Evolutionary conservation across 2,329 filamentous ascomycete species (phyloP), one percentile per base, ranked within the genome.

Genomic region (Hypoxylon rubiginosum): DNA sequence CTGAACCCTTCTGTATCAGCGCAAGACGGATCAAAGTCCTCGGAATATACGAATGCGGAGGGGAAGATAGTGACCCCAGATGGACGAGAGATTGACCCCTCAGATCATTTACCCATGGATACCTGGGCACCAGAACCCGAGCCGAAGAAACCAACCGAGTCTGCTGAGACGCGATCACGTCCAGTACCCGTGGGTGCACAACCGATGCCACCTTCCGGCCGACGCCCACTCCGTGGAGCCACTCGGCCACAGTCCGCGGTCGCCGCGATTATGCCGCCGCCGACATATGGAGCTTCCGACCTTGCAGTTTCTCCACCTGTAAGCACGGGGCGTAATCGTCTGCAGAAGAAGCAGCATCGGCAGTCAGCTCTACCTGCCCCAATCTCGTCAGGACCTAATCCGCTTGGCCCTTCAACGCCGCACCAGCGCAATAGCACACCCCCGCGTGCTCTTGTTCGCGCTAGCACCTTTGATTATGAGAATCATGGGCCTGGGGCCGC

Each of bases 91-190:
- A 86, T 95, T 59, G 92, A 95, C 74, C 92, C 92, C 0, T 93
- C 91, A 0, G 92, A 95, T 77, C 92, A 94, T 74, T 83, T 94
- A 13, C 92, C 92, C 0, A 87, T 93, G 75, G 89, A 92, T 59
- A 88, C 88, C 1, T 94, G 91, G 91, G 91, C 91, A 1, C 91
- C 91, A 0, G 91, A 94, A 73, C 91, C 91, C 0, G 90, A 92
- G 71, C 84, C 85, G 21, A 91, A 90, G 74, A 81, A 80, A n/a
- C 71, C 72, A 7, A 51, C 50, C 7, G 66, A 69, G 36, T 39
- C 65, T 19, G 26, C 58, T 10, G 73, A 76, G 60, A 73, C 58
- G 24, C 75, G 82, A 10, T 76, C 81, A 5, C 81, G 87, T 32
- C 82, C 84, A 6, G 78, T 84, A 2, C 80, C 85, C 1, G 82